These are phyloP conservation scores for Amauroascus niger DNA, from an alignment of 2,329 filamentous ascomycete species.

Conservation along the genomic window DNA sequence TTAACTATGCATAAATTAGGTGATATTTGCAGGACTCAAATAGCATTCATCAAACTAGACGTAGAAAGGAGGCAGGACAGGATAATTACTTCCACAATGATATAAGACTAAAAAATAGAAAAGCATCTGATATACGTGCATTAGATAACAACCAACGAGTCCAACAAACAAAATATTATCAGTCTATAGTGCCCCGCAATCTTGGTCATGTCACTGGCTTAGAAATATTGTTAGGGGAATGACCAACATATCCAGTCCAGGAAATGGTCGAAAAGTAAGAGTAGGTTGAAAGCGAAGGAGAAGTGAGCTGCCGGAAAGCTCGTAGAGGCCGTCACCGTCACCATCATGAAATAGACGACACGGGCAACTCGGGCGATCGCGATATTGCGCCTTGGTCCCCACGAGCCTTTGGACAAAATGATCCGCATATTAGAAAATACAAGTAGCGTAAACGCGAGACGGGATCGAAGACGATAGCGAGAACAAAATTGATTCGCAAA, in stretches of 20 bases:
- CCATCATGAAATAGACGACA: too few species aligned
- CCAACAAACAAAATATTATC: neutral
- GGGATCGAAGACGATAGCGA: neutral
- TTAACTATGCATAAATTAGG: neutral
- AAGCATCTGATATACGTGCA: constrained; percentile 10
- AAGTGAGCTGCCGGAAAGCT: neutral
- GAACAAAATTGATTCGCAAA: too few species aligned
- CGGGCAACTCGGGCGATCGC: neutral
- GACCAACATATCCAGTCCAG: neutral
- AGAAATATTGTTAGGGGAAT: too few species aligned
- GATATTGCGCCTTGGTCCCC: neutral
- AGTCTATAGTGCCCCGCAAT: too few species aligned
- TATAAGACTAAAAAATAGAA: neutral
- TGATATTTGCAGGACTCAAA: neutral
- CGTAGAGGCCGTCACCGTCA: neutral
- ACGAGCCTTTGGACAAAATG: neutral
- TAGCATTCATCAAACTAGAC: neutral
- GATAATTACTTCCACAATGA: neutral
- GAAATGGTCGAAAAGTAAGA: neutral
- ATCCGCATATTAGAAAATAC: neutral
- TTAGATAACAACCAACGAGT: neutral
- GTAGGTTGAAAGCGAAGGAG: neutral
- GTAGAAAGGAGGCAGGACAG: too few species aligned
- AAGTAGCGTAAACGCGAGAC: neutral
- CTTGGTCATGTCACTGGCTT: too few species aligned